Evolutionary conservation across 768 basidiomycete genomes (phyloP).

Genomic region (Boletus pseudo-olivaceus): DNA sequence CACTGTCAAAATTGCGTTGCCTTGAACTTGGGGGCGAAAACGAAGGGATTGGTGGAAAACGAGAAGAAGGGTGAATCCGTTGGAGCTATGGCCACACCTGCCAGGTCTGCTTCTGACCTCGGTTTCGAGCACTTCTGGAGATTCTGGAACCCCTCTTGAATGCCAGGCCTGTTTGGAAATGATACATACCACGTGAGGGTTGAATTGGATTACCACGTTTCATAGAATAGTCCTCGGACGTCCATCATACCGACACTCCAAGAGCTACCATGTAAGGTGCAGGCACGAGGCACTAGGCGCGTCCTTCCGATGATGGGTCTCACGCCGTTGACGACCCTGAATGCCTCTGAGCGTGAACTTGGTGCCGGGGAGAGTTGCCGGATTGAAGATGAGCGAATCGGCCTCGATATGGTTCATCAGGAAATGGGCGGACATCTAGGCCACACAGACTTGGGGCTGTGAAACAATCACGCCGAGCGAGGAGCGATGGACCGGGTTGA

Average conservation of each 20-base stretch:
- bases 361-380: not conserved
- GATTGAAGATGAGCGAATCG: conserved; percentile 1
- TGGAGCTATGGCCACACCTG: not conserved
- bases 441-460: not conserved
- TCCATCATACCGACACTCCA: conserved; percentile 3
- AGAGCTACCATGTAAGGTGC: conserved; percentile 11
- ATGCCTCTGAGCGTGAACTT: not conserved
- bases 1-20: conserved; percentile 5
- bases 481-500: not conserved
- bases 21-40: not conserved
- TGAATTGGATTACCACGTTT: conserved; percentile 5
- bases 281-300: conserved; percentile 30
- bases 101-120: not conserved
- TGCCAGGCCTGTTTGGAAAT: not conserved
- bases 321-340: conserved; percentile 30
- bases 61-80: not conserved
- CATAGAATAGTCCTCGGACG: conserved; percentile 31
- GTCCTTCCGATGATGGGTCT: conserved; percentile 19
- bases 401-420: not conserved
- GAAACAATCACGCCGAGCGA: conserved; percentile 1
- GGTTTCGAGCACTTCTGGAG: conserved; percentile 9
- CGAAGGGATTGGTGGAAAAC: not conserved
- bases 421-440: conserved; percentile 6
- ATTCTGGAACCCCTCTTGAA: conserved; percentile 16
- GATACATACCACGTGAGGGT: conserved; percentile 11